Percentiles rank a stretch among this genome's conserved stretches.
Evolutionary conservation across 2,329 filamentous ascomycete genomes (phyloP).

Genomic region (Fusarium multiceps): DNA sequence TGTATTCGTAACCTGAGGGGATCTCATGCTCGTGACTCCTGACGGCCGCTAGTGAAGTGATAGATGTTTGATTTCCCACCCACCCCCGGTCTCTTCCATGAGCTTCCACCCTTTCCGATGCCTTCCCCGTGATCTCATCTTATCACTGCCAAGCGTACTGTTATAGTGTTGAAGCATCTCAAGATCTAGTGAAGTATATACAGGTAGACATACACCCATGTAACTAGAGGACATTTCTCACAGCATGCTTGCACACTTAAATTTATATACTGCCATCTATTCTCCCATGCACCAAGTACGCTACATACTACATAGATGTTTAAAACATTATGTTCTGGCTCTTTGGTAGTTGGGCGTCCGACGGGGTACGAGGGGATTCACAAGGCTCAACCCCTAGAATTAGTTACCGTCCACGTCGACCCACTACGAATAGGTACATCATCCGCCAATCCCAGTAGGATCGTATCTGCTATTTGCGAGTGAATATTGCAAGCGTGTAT

Average conservation of each 20-base stretch:
- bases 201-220: background rate
- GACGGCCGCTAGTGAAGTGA: background rate
- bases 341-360: background rate
- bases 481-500: background rate
- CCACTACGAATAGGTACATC: conserved; percentile 2
- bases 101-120: background rate
- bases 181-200: background rate
- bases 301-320: rapidly evolving
- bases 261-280: rapidly evolving
- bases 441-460: background rate
- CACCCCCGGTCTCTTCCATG: background rate
- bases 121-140: background rate
- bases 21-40: conserved; percentile 7
- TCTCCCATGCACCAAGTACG: rapidly evolving
- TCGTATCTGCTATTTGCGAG: background rate
- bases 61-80: conserved; percentile 1
- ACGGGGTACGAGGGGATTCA: conserved; percentile 18
- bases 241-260: background rate
- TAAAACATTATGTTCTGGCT: background rate
- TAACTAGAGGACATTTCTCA: background rate
- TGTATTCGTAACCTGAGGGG: background rate
- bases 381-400: conserved; percentile 11
- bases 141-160: background rate
- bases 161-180: conserved; percentile 21
- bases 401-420: background rate